Conservation (phyloP, 306 rosid species). For the Oxytropis ochrocephala region DNA sequence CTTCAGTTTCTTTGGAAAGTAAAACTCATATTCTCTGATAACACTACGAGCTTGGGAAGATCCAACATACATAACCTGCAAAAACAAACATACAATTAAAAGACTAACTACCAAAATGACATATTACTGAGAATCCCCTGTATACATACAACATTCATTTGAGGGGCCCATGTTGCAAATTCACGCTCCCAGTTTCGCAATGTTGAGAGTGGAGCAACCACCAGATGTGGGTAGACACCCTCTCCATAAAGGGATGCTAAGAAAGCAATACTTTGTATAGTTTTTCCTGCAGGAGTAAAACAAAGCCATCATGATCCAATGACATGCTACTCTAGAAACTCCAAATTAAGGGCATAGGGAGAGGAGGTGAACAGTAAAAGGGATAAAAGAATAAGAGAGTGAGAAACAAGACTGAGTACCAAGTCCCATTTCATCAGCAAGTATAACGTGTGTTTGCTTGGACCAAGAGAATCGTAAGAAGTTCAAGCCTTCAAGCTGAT, state of each 20-base stretch:
- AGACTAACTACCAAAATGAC: conserved; percentile 15
- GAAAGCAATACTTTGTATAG: conserved; percentile 98
- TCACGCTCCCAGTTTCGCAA: conserved; percentile 98
- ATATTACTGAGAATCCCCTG: conserved; percentile 4
- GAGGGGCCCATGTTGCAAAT: conserved; percentile 99
- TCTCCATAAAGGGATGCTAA: conserved; percentile 84
- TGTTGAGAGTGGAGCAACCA: conserved; percentile 97
- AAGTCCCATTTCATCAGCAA: conserved; percentile 99
- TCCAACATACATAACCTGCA: conserved; percentile 96
- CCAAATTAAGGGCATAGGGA: neutral
- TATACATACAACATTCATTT: conserved; percentile 87
- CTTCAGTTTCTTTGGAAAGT: conserved; percentile 77
- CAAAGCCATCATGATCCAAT: conserved; percentile 18
- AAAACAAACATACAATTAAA: conserved; percentile 32
- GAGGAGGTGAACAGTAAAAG: conserved; percentile 1
- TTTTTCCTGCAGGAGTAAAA: conserved; percentile 65
- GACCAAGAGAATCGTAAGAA: conserved; percentile 97
- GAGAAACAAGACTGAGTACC: conserved; percentile 49
- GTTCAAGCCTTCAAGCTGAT: conserved; percentile 99
- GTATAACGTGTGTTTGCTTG: conserved; percentile 96
- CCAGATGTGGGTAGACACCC: conserved; percentile 75
- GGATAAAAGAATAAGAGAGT: conserved; percentile 3
- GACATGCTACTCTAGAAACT: neutral
- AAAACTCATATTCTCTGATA: conserved; percentile 88
- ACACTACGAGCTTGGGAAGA: conserved; percentile 80